phyloP scores from a whole-genome alignment of 768 basidiomycete species.

The Leucogyrophana mollusca region DNA sequence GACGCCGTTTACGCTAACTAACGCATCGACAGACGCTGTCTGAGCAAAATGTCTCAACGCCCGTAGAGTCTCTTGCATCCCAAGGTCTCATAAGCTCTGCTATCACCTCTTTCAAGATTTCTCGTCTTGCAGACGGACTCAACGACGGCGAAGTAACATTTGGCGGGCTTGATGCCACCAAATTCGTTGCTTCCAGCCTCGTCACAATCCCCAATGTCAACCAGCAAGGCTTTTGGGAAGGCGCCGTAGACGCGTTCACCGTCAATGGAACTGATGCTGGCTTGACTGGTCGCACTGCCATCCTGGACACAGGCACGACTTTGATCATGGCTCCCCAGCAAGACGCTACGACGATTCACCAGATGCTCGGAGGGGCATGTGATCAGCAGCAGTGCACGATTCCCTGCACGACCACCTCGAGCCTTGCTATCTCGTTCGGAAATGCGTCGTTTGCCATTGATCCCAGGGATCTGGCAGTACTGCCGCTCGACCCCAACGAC shows the following conservation, averaged over 20 bases:
- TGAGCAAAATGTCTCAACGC: slow-evolving; percentile 60
- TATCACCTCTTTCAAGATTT: slow-evolving; percentile 79
- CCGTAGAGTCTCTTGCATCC: slow-evolving; percentile 66
- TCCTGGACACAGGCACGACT: slow-evolving; percentile 54
- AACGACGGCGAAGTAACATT: slow-evolving; percentile 81
- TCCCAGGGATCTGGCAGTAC: slow-evolving; percentile 61
- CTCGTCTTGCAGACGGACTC: slow-evolving; percentile 63
- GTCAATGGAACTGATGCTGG: slow-evolving; percentile 55
- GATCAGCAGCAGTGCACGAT: slow-evolving; percentile 55
- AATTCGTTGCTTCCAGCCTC: slow-evolving; percentile 62
- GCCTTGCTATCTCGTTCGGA: slow-evolving; percentile 58
- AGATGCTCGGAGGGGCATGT: slow-evolving; percentile 54
- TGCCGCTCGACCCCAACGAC: slow-evolving; percentile 48
- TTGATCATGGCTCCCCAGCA: slow-evolving; percentile 38
- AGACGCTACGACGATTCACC: slow-evolving; percentile 58
- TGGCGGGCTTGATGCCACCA: slow-evolving; percentile 68
- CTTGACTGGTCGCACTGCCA: slow-evolving; percentile 64
- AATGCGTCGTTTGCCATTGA: slow-evolving; percentile 59
- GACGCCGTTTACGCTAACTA: slow-evolving; percentile 4
- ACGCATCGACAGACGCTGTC: slow-evolving; percentile 50
- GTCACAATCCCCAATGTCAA: slow-evolving; percentile 65
- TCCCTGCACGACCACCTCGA: slow-evolving; percentile 59
- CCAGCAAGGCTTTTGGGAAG: slow-evolving; percentile 79
- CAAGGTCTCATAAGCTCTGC: slow-evolving; percentile 56
- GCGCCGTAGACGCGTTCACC: slow-evolving; percentile 52